Evolutionary conservation across 1,284 basidiomycete genomes (phyloP).

Genomic region (Puccinia coronata): DNA sequence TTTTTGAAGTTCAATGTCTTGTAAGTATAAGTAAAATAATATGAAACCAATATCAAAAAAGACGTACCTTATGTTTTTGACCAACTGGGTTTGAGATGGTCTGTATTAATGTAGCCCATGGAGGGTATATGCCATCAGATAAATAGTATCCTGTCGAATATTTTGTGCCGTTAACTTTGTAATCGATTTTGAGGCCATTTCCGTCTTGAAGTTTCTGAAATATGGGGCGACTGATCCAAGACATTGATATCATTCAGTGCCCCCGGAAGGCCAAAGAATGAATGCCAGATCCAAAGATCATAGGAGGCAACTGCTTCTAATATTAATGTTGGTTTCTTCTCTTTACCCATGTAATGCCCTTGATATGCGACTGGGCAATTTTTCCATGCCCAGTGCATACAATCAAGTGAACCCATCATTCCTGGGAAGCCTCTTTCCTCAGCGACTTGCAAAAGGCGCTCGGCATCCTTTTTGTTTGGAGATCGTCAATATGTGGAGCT

Average conservation of each 20-base stretch:
- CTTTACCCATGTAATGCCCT: conserved; percentile 29
- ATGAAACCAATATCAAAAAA: no score
- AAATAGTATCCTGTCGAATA: conserved; percentile 10
- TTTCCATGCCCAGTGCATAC: conserved; percentile 39
- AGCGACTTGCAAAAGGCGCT: not conserved
- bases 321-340: conserved; percentile 19
- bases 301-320: conserved; percentile 28
- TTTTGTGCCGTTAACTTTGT: not conserved
- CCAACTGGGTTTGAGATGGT: conserved; percentile 11
- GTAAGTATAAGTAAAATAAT: no score
- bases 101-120: not conserved
- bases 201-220: conserved; percentile 11
- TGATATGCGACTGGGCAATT: conserved; percentile 12
- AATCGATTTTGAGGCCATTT: not conserved
- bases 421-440: conserved; percentile 28
- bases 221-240: not conserved
- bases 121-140: not conserved
- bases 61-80: no score
- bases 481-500: not conserved
- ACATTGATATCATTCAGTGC: no score
- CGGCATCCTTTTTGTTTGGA: not conserved
- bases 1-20: no score
- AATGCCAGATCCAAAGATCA: no score
- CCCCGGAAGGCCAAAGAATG: no score
- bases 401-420: conserved; percentile 30